Percentiles rank a stretch among this genome's conserved stretches.
These are phyloP conservation scores for Corniculantispora saksenae DNA, from an alignment of 2,329 filamentous ascomycete species.

Conservation along the genomic window DNA sequence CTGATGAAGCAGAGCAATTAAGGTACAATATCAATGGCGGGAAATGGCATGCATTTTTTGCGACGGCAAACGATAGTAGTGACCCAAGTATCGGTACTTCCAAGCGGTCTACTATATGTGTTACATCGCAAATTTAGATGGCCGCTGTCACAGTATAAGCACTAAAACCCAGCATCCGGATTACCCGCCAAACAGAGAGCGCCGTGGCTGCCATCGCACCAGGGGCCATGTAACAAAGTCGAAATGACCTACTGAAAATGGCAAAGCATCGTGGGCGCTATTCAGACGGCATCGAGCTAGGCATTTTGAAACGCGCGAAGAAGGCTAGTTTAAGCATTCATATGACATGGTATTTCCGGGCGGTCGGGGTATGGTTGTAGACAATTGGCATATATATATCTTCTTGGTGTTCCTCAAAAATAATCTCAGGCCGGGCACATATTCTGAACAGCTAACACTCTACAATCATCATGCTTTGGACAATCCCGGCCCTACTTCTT, in stretches of 20 bases:
- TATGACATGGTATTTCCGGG: background rate
- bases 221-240: background rate
- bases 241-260: background rate
- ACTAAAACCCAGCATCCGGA: slow-evolving; percentile 5
- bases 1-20: no score
- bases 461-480: slow-evolving; percentile 17
- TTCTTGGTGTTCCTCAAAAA: background rate
- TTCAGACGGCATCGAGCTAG: background rate
- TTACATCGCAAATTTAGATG: background rate
- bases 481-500: slow-evolving; percentile 18
- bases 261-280: background rate
- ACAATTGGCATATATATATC: background rate
- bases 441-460: no score
- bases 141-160: slow-evolving; percentile 6
- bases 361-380: background rate
- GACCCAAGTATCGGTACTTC: no score
- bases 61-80: no score
- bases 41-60: no score
- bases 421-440: no score
- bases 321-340: background rate
- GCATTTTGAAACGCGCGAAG: background rate
- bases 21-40: no score
- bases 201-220: background rate
- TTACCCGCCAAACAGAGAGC: slow-evolving; percentile 6
- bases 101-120: no score